A percentile compares a stretch with the other conserved stretches of the same genome.
phyloP scores from a whole-genome alignment of 345 rosid genomes.

The Populus simonii region DNA sequence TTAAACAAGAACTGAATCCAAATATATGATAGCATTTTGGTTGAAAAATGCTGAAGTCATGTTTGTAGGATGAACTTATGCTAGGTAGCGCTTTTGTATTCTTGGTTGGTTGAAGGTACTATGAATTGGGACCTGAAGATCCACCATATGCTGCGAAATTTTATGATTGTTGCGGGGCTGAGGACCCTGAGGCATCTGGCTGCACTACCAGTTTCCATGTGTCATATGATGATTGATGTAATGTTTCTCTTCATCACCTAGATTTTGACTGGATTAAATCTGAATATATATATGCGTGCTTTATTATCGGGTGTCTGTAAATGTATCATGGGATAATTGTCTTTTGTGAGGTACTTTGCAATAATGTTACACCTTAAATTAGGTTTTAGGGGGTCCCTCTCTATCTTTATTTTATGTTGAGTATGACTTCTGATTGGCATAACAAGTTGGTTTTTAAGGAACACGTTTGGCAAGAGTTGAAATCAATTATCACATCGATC shows the following conservation, averaged over 20 bases:
- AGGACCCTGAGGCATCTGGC: slow-evolving; percentile 79
- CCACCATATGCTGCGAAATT: slow-evolving; percentile 94
- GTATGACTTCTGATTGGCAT: too few relatives aligned
- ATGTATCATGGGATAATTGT: too few relatives aligned
- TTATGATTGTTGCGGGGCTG: slow-evolving; percentile 90
- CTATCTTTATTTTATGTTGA: too few relatives aligned
- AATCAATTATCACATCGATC: too few relatives aligned
- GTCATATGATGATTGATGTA: slow-evolving; percentile 60
- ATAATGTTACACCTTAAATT: too few relatives aligned
- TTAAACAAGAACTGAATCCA: too few relatives aligned
- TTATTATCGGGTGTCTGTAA: not conserved
- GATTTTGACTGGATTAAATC: slow-evolving; percentile 1
- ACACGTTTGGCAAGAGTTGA: too few relatives aligned
- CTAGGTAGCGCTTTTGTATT: not conserved
- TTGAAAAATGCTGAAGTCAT: not conserved
- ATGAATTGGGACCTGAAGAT: slow-evolving; percentile 75
- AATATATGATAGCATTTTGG: too few relatives aligned
- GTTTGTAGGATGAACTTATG: not conserved
- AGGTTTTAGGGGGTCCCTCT: too few relatives aligned
- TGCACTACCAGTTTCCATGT: slow-evolving; percentile 62
- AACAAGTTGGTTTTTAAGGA: too few relatives aligned
- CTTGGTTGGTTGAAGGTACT: slow-evolving; percentile 57
- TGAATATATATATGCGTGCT: not conserved
- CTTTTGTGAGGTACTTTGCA: too few relatives aligned
- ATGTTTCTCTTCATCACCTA: slow-evolving; percentile 10